Evolutionary conservation across 768 basidiomycete genomes (phyloP).

Genomic region (Hericium rajendrae): DNA sequence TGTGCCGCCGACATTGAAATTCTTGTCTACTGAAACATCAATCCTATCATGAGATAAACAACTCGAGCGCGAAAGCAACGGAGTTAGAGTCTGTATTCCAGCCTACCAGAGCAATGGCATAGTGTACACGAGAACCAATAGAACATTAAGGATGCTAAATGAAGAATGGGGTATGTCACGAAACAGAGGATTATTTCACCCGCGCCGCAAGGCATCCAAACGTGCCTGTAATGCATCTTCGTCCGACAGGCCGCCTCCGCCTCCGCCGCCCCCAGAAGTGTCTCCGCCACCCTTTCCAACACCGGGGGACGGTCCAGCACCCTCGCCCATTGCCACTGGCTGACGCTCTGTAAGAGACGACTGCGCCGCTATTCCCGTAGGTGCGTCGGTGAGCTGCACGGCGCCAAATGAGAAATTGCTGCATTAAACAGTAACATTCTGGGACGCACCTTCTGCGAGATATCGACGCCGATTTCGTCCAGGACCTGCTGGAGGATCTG

Average conservation of each 20-base stretch:
- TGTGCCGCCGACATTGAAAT: too few relatives aligned
- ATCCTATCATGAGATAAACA: too few relatives aligned
- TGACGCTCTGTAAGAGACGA: slow-evolving; percentile 59
- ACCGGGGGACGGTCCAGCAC: slow-evolving; percentile 30
- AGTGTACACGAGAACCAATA: too few relatives aligned
- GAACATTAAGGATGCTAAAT: too few relatives aligned
- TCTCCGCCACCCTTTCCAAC: slow-evolving; percentile 21
- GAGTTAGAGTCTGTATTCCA: too few relatives aligned
- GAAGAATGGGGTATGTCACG: too few relatives aligned
- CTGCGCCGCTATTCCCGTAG: slow-evolving; percentile 55
- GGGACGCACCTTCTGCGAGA: slow-evolving; percentile 68
- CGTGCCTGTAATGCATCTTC: slow-evolving; percentile 93
- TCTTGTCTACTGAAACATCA: too few relatives aligned
- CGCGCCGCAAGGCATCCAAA: slow-evolving; percentile 78
- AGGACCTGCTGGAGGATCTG: slow-evolving; percentile 92
- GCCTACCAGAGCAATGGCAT: too few relatives aligned
- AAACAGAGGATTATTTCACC: slow-evolving; percentile 25
- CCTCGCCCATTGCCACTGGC: slow-evolving; percentile 80
- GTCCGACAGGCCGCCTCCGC: slow-evolving; percentile 44
- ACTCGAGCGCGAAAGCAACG: too few relatives aligned
- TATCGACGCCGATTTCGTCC: slow-evolving; percentile 90
- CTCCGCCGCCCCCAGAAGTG: slow-evolving; percentile 20
- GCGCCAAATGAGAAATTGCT: neutral
- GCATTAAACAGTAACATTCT: slow-evolving; percentile 5
- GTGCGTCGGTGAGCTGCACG: slow-evolving; percentile 72